phyloP scores from a whole-genome alignment of 768 basidiomycete genomes.

The Hydnomerulius pinastri region DNA sequence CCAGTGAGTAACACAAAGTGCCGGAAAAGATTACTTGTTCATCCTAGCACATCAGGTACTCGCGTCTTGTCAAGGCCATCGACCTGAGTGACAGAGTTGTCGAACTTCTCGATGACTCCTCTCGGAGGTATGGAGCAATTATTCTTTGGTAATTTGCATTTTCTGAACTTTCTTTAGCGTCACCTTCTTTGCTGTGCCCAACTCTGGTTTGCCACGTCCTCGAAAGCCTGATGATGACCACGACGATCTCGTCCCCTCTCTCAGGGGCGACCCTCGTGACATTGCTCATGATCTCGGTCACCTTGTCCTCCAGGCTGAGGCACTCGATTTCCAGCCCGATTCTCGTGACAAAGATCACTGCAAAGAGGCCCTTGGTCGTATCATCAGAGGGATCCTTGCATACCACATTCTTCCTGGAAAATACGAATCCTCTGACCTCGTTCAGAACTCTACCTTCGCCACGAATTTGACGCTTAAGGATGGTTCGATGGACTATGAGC shows the following conservation, averaged over 20 bases:
- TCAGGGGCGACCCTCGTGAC: conserved; percentile 2
- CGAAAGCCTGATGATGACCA: conserved; percentile 11
- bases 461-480: conserved; percentile 45
- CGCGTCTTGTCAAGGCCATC: conserved; percentile 41
- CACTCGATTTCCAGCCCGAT: conserved; percentile 44
- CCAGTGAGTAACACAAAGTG: conserved; percentile 9
- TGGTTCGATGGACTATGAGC: conserved; percentile 44
- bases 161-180: conserved; percentile 33
- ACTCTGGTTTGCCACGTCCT: conserved; percentile 41
- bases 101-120: conserved; percentile 40
- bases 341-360: conserved; percentile 47
- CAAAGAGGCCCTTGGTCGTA: conserved; percentile 56
- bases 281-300: conserved; percentile 10
- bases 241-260: neutral
- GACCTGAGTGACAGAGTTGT: conserved; percentile 41
- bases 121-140: conserved; percentile 30
- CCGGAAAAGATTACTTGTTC: neutral
- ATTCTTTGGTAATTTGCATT: neutral
- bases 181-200: conserved; percentile 56
- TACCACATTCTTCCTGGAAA: conserved; percentile 57
- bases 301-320: conserved; percentile 24
- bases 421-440: conserved; percentile 40
- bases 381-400: conserved; percentile 53
- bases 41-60: conserved; percentile 32
- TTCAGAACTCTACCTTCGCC: conserved; percentile 55